Percentiles rank a stretch among this genome's conserved stretches.
phyloP scores from a whole-genome alignment of 257 asterid genomes.

The Handroanthus guayacan region DNA sequence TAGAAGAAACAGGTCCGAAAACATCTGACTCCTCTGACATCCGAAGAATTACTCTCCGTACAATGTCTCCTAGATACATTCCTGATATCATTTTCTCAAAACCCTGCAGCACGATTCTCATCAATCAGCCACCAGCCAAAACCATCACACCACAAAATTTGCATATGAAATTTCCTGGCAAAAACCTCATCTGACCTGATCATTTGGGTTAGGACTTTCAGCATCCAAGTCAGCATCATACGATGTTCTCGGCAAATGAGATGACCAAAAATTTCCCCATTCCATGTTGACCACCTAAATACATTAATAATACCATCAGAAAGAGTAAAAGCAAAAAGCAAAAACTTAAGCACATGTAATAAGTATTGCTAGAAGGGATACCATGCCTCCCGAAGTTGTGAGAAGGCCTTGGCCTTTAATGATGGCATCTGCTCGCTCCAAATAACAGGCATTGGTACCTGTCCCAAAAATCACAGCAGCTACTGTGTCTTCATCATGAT shows the following conservation, averaged over 20 bases:
- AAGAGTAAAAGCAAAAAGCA: neutral
- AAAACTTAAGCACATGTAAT: neutral
- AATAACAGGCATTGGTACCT: slow-evolving; percentile 94
- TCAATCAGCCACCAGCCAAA: slow-evolving; percentile 28
- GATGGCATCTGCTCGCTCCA: slow-evolving; percentile 88
- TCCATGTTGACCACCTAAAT: slow-evolving; percentile 87
- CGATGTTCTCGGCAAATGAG: slow-evolving; percentile 85
- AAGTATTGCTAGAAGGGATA: slow-evolving; percentile 39
- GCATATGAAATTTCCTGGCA: neutral
- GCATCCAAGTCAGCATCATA: slow-evolving; percentile 81
- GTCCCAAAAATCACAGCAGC: slow-evolving; percentile 90
- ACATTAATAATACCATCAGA: slow-evolving; percentile 14
- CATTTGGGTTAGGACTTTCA: slow-evolving; percentile 81
- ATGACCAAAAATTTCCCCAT: slow-evolving; percentile 97
- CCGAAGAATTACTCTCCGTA: slow-evolving; percentile 78
- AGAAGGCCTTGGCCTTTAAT: slow-evolving; percentile 85
- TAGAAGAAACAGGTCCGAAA: slow-evolving; percentile 68
- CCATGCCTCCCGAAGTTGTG: slow-evolving; percentile 77
- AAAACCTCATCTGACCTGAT: slow-evolving; percentile 55
- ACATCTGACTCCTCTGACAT: slow-evolving; percentile 74
- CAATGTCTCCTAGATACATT: slow-evolving; percentile 93
- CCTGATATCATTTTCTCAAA: slow-evolving; percentile 96
- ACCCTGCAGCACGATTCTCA: slow-evolving; percentile 55
- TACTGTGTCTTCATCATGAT: slow-evolving; percentile 81
- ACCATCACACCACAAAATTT: slow-evolving; percentile 1